Base-by-base conservation (phyloP, 1,284 basidiomycete species). In the Melampsora abietis-canadensis region DNA sequence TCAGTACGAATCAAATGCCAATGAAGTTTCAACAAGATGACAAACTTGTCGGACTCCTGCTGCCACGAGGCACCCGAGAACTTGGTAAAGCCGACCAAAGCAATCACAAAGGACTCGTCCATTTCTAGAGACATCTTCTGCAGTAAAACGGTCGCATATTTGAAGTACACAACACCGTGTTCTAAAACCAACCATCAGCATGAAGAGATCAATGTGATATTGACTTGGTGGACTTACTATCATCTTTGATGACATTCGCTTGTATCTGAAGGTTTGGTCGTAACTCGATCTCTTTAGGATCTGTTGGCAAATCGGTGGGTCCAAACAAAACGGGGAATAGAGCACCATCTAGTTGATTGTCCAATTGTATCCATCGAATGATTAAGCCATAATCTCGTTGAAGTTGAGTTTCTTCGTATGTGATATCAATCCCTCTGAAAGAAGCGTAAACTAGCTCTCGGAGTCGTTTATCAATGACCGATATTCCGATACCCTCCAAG, bases 281-380 rank as follows among this genome's bases (percentile, higher is more conserved):
- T 2, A 88, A 88, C 57, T 92, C 89, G 59, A 90, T 87, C 77
- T 88, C 89, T 40, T 86, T 86, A 61, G 87, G 87, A 79, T 95
- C 91, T 81, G 90, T 92, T 3, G 90, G 86, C 51, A 98, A 87
- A 0, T 93, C 92, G 1, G 93, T 94, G 0, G 96, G 96, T 81
- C 98, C 96, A 51, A 99, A 85, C 69, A 98, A 88, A 76, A 99
- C 94, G 0, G 96, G 94, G 85, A 91, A 99, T 17, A 95, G 83
- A 24, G 93, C 94, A 76, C 97, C 96, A 77, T 98, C 95, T 8
- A 99, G 87, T 82, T 99, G 96, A 81, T 98, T 99, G 83, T 98
- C 94, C n/a, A 98, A 88, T 82, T 99, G 95, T 34, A 99, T 86
- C 82, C 87, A 90, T 64, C 93, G 82, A 90, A 92, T n/a, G 90